phyloP scores from a whole-genome alignment of 2,329 filamentous ascomycete species.

The Fusarium chuoi region DNA sequence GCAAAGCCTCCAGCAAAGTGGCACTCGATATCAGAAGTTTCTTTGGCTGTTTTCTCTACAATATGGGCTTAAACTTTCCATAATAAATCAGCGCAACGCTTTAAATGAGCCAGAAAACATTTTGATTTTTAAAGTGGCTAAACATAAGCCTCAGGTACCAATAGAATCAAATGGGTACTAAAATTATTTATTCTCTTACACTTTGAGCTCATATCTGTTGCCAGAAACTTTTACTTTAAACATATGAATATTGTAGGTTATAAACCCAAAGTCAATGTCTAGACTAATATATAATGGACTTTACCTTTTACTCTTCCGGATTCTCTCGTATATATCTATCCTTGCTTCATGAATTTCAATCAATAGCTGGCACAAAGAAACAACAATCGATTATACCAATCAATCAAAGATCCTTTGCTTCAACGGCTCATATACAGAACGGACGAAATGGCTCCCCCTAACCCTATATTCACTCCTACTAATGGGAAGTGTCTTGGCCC shows the following conservation, averaged over 20 bases:
- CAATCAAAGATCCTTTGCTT: neutral
- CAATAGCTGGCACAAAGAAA: neutral
- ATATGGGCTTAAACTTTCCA: neutral
- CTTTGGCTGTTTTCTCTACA: neutral
- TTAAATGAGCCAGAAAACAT: neutral
- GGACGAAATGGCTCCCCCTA: neutral
- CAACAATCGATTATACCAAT: neutral
- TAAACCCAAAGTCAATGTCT: neutral
- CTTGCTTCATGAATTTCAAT: neutral
- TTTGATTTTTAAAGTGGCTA: neutral
- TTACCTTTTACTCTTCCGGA: neutral
- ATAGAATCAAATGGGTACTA: neutral
- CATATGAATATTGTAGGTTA: neutral
- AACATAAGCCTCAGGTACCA: neutral
- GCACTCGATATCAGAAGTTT: neutral
- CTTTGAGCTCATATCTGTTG: neutral
- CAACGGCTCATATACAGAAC: neutral
- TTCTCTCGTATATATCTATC: neutral
- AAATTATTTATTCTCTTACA: neutral
- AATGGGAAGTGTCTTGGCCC: neutral
- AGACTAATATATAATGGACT: neutral
- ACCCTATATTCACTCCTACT: too few species aligned
- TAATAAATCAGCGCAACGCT: neutral
- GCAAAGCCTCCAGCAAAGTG: neutral
- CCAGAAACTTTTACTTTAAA: neutral